Evolutionary conservation across 2,329 filamentous ascomycete genomes (phyloP).

Genomic region (Colletotrichum spinosum): DNA sequence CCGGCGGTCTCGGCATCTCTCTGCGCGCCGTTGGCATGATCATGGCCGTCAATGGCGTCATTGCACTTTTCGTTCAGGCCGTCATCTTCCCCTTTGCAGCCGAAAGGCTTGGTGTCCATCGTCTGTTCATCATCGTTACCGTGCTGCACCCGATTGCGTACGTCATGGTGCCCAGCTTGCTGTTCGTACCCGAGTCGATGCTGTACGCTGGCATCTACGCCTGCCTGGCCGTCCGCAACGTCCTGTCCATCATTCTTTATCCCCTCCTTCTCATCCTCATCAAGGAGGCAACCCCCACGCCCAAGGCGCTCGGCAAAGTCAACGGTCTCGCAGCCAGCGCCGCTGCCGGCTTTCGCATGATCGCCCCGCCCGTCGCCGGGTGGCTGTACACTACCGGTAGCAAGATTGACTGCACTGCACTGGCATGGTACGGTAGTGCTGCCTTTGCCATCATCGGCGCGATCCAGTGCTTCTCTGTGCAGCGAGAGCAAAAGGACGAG

Average conservation of each 20-base stretch:
- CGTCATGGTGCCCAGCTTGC: constrained; percentile 67
- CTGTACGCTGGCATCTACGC: constrained; percentile 69
- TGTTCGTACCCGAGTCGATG: constrained; percentile 63
- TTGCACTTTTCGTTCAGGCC: constrained; percentile 70
- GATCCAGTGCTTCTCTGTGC: constrained; percentile 69
- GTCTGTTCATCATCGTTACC: constrained; percentile 68
- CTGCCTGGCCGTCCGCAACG: constrained; percentile 68
- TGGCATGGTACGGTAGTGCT: constrained; percentile 74
- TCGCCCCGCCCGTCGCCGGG: constrained; percentile 73
- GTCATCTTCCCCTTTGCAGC: constrained; percentile 72
- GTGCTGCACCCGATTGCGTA: constrained; percentile 73
- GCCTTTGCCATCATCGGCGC: constrained; percentile 67
- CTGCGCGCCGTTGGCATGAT: constrained; percentile 72
- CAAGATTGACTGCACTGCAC: constrained; percentile 67
- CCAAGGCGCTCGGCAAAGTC: constrained; percentile 69
- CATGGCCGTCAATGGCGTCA: constrained; percentile 68
- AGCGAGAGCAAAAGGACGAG: constrained; percentile 42
- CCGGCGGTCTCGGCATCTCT: constrained; percentile 72
- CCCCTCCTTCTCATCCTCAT: constrained; percentile 75
- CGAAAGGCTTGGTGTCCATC: constrained; percentile 68
- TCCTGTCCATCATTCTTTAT: constrained; percentile 73
- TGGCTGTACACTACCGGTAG: constrained; percentile 72
- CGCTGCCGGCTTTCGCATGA: constrained; percentile 74
- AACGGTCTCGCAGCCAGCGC: constrained; percentile 75
- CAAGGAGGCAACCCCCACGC: constrained; percentile 72